Percentiles rank a stretch among this genome's conserved stretches.
These are phyloP conservation scores for Starmerella scarabaei DNA, from an alignment of 805 yeast species.

Conservation along the genomic window DNA sequence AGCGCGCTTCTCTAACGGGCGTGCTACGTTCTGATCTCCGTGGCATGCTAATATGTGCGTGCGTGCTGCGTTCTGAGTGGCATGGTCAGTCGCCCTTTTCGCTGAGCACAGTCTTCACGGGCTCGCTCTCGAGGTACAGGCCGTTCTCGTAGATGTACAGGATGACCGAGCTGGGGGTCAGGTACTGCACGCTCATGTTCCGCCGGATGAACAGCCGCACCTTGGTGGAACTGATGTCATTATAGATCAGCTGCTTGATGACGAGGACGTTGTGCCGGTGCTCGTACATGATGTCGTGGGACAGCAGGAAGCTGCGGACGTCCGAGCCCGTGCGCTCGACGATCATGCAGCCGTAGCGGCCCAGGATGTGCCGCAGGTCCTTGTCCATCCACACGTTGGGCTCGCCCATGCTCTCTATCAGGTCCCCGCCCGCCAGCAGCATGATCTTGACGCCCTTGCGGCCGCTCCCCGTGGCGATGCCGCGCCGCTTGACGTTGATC, in stretches of 20 bases:
- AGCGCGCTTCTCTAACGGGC: too few species aligned
- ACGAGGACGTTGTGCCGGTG: constrained; percentile 85
- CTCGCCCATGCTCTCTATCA: constrained; percentile 98
- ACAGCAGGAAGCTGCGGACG: constrained; percentile 77
- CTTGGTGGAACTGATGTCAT: constrained; percentile 90
- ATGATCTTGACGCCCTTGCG: constrained; percentile 79
- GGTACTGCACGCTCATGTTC: constrained; percentile 92
- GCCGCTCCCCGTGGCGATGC: constrained; percentile 40
- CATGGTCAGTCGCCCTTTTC: constrained; percentile 25
- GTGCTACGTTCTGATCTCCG: too few species aligned
- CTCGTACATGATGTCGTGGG: constrained; percentile 96
- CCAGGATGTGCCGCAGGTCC: constrained; percentile 88
- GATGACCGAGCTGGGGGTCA: constrained; percentile 86
- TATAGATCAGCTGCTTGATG: constrained; percentile 89
- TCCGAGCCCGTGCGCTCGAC: constrained; percentile 96
- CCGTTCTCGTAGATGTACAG: constrained; percentile 89
- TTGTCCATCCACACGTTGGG: constrained; percentile 98
- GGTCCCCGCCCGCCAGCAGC: constrained; percentile 95
- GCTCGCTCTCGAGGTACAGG: constrained; percentile 77
- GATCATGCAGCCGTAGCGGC: constrained; percentile 89
- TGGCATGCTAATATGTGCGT: too few species aligned
- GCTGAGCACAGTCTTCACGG: constrained; percentile 69
- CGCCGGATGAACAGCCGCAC: constrained; percentile 84
- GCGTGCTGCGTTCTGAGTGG: too few species aligned
- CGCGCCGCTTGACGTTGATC: constrained; percentile 79